These are phyloP conservation scores for Botrytis porri DNA, from an alignment of 2,329 filamentous ascomycete species.

Conservation along the genomic window DNA sequence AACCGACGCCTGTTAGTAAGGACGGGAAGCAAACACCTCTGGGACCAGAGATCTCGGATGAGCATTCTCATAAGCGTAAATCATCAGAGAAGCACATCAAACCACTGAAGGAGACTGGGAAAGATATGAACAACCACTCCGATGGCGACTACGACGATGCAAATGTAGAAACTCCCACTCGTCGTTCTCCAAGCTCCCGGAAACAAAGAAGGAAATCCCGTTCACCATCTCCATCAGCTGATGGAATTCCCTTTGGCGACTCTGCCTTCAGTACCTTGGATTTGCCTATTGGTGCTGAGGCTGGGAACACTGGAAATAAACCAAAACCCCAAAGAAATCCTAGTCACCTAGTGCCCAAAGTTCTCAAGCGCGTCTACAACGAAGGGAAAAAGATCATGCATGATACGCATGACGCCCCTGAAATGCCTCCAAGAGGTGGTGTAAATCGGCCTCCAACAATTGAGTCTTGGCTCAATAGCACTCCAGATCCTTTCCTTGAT, in stretches of 20 bases:
- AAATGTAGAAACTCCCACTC: slow-evolving; percentile 26
- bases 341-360: slow-evolving; percentile 61
- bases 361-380: slow-evolving; percentile 61
- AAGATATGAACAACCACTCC: neutral
- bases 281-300: slow-evolving; percentile 49
- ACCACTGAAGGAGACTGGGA: slow-evolving; percentile 22
- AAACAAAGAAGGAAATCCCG: slow-evolving; percentile 28
- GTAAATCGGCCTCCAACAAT: slow-evolving; percentile 61
- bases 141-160: neutral
- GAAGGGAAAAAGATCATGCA: slow-evolving; percentile 64
- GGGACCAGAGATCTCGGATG: slow-evolving; percentile 18
- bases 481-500: slow-evolving; percentile 61
- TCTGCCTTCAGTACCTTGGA: slow-evolving; percentile 67
- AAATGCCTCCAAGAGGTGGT: slow-evolving; percentile 46
- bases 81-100: slow-evolving; percentile 29
- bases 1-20: slow-evolving; percentile 25
- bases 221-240: slow-evolving; percentile 45
- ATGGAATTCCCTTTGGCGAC: slow-evolving; percentile 61
- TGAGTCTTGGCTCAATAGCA: slow-evolving; percentile 62
- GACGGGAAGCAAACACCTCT: slow-evolving; percentile 25
- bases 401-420: slow-evolving; percentile 50
- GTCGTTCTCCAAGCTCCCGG: slow-evolving; percentile 26
- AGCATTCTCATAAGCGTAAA: slow-evolving; percentile 26
- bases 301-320: slow-evolving; percentile 48
- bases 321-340: slow-evolving; percentile 48